phyloP scores from a whole-genome alignment of 208 protist genomes.

The Leishmania lainsoni region DNA sequence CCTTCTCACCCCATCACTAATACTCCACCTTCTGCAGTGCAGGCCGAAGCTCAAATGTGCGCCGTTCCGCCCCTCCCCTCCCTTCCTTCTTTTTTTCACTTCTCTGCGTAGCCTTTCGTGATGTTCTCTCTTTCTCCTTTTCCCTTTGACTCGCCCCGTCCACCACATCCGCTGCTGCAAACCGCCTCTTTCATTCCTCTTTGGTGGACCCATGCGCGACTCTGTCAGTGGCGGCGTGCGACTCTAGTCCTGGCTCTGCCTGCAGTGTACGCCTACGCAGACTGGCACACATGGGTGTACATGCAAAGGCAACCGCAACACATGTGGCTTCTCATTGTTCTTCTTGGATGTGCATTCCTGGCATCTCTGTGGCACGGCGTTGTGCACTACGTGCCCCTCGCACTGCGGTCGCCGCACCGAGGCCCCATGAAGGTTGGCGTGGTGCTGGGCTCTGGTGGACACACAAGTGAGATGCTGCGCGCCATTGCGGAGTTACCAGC shows the following conservation, averaged over 20 bases:
- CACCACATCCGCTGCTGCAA: not conserved
- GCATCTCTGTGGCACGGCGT: slow-evolving; percentile 22
- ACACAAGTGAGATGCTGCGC: slow-evolving; percentile 93
- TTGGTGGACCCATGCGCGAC: not conserved
- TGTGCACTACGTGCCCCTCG: slow-evolving; percentile 19
- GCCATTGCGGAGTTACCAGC: slow-evolving; percentile 45
- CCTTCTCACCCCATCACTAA: too few relatives aligned
- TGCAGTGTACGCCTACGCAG: not conserved
- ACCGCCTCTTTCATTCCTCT: not conserved
- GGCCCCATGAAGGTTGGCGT: slow-evolving; percentile 59
- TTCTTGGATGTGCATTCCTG: slow-evolving; percentile 5
- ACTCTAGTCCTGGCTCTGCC: not conserved
- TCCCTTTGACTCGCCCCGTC: not conserved
- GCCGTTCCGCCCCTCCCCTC: not conserved
- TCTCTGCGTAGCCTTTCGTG: not conserved
- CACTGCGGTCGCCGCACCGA: slow-evolving; percentile 25
- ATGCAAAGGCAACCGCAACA: not conserved
- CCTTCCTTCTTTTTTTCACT: not conserved
- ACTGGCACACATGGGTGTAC: not conserved
- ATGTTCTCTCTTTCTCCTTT: not conserved
- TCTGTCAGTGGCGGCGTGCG: not conserved
- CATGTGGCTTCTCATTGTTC: slow-evolving; percentile 23
- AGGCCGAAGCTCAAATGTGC: not conserved
- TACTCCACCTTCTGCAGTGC: not conserved
- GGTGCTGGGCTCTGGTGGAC: slow-evolving; percentile 90